Evolutionary conservation across 306 rosid species (phyloP).

Genomic region (Amphicarpaea edgeworthii): DNA sequence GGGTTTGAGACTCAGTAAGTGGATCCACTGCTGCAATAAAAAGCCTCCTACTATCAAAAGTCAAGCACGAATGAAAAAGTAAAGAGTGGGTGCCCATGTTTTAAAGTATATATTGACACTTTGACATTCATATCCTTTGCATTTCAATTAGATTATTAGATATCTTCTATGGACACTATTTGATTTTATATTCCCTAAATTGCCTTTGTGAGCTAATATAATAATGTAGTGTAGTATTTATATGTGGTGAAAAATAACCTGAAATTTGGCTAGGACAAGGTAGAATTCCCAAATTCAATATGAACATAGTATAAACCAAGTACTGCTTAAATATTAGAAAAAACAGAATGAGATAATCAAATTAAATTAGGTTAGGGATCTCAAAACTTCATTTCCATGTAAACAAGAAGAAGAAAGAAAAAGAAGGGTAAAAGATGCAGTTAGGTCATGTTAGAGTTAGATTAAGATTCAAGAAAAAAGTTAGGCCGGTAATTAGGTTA

Average conservation of each 20-base stretch:
- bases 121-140: constrained; percentile 44
- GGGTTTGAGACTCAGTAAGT: constrained; percentile 58
- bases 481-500: constrained; percentile 41
- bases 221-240: constrained; percentile 2
- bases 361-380: constrained; percentile 20
- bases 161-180: constrained; percentile 37
- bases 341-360: constrained; percentile 8
- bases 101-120: constrained; percentile 42
- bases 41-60: constrained; percentile 59
- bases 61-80: constrained; percentile 54
- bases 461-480: constrained; percentile 37
- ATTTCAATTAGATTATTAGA: constrained; percentile 31
- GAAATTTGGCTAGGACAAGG: constrained; percentile 9
- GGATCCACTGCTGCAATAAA: constrained; percentile 59
- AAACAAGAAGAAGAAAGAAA: background rate
- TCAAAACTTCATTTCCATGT: constrained; percentile 4
- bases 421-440: background rate
- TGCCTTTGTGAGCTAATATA: constrained; percentile 12
- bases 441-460: constrained; percentile 28
- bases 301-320: constrained; percentile 4
- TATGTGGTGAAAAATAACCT: constrained; percentile 7
- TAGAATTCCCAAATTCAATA: constrained; percentile 16
- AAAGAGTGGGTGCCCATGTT: constrained; percentile 50
- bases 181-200: background rate
- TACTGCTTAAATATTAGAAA: constrained; percentile 5